phyloP scores from a whole-genome alignment of 202 grass and related monocot species.

The Setaria italica region DNA sequence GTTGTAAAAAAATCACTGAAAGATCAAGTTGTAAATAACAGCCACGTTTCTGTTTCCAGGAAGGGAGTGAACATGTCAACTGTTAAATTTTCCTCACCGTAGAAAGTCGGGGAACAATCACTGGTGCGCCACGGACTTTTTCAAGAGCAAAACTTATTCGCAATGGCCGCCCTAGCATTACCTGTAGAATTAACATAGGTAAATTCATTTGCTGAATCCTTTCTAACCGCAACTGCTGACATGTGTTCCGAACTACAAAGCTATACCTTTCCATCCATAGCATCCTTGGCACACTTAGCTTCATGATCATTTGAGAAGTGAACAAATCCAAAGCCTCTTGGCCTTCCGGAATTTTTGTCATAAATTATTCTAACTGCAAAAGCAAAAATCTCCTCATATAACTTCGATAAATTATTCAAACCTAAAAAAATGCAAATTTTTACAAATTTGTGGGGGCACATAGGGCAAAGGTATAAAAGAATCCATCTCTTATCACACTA shows the following conservation, averaged over 20 bases:
- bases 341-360: constrained; percentile 90
- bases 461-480: constrained; percentile 35
- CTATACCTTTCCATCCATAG: constrained; percentile 92
- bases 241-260: not conserved
- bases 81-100: constrained; percentile 44
- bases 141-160: constrained; percentile 90
- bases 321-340: constrained; percentile 95
- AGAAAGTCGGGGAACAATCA: constrained; percentile 76
- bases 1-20: not conserved
- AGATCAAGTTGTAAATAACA: constrained; percentile 31
- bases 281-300: constrained; percentile 76
- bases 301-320: constrained; percentile 77
- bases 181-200: constrained; percentile 52
- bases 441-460: not conserved
- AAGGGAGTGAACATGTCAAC: constrained; percentile 32
- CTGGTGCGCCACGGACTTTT: constrained; percentile 66
- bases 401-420: constrained; percentile 13
- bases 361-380: constrained; percentile 83
- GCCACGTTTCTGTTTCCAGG: not conserved
- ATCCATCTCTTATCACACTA: constrained; percentile 15
- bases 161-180: constrained; percentile 75
- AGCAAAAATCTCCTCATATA: constrained; percentile 48
- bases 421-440: constrained; percentile 21
- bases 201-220: constrained; percentile 38
- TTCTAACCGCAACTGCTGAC: not conserved